phyloP scores from a whole-genome alignment of 768 basidiomycete genomes.

The Podaxis sp. region DNA sequence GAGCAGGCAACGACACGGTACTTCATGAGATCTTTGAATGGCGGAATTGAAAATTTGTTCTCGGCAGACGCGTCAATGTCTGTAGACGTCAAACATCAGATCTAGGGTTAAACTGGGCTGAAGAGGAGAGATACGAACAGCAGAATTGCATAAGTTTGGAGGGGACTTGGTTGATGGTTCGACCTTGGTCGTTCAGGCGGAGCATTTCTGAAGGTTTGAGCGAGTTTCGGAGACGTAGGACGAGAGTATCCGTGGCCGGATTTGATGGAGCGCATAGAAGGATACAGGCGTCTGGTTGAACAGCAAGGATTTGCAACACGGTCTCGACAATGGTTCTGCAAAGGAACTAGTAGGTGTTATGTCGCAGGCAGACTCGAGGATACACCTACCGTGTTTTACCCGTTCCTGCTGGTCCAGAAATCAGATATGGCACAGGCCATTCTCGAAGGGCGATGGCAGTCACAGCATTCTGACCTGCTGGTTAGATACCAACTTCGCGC shows the following conservation, averaged over 20 bases:
- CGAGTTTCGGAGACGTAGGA: conserved; percentile 35
- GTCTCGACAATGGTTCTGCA: conserved; percentile 47
- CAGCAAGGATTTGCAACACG: conserved; percentile 48
- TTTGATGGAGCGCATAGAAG: conserved; percentile 53
- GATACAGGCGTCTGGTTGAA: conserved; percentile 45
- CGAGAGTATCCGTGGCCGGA: conserved; percentile 51
- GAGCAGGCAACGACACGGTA: conserved; percentile 48
- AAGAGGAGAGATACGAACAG: conserved; percentile 31
- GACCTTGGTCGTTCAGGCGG: conserved; percentile 46
- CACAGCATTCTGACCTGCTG: conserved; percentile 33
- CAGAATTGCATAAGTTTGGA: conserved; percentile 45
- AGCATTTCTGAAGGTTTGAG: conserved; percentile 45
- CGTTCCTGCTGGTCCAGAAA: conserved; percentile 52
- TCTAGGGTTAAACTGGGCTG: neutral
- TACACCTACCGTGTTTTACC: conserved; percentile 46
- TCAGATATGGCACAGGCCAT: conserved; percentile 47
- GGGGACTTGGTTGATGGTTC: conserved; percentile 52
- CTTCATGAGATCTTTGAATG: conserved; percentile 44
- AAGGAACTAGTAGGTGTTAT: neutral
- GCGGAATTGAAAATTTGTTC: conserved; percentile 44
- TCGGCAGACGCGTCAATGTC: conserved; percentile 38
- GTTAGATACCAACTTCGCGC: conserved; percentile 1
- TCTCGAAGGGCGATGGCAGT: conserved; percentile 41
- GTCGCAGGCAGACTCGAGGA: neutral
- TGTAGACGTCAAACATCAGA: conserved; percentile 17